A percentile compares a stretch with the other conserved stretches of the same genome.
Evolutionary conservation across 305 asterid genomes (phyloP).

Genomic region (Rubia tinctorum): DNA sequence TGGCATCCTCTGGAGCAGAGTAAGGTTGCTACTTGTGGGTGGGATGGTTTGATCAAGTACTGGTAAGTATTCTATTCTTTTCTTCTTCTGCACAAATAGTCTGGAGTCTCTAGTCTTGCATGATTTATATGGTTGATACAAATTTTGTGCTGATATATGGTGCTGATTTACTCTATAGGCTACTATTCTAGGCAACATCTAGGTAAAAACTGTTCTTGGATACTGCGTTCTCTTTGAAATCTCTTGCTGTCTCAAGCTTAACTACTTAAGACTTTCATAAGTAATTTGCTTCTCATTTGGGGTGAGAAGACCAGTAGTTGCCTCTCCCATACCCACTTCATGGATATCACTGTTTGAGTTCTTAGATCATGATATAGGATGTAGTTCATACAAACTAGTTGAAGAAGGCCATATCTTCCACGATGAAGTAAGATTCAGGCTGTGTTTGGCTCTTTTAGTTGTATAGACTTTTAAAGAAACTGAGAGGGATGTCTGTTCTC

Average conservation of each 20-base stretch:
- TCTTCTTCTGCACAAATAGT: conserved; percentile 12
- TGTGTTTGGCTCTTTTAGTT: neutral
- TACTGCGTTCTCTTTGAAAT: neutral
- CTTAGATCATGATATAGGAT: neutral
- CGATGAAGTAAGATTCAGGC: neutral
- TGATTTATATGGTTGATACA: neutral
- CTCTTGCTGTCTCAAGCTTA: neutral
- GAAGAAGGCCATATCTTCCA: neutral
- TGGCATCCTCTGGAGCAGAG: conserved; percentile 99
- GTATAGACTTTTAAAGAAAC: neutral
- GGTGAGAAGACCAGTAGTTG: neutral
- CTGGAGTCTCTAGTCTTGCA: neutral
- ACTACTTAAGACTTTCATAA: too few species aligned
- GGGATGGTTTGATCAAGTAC: conserved; percentile 99
- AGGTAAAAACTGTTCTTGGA: neutral
- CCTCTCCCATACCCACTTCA: neutral
- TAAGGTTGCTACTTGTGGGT: conserved; percentile 99
- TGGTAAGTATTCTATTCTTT: conserved; percentile 51
- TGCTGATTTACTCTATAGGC: neutral
- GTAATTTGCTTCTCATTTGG: too few species aligned
- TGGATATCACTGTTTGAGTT: neutral
- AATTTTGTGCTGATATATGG: conserved; percentile 1
- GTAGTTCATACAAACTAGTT: neutral
- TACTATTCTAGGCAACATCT: neutral
- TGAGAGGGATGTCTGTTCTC: neutral